Conservation (phyloP, 2,329 filamentous ascomycete species). For the Microcera coccophila region DNA sequence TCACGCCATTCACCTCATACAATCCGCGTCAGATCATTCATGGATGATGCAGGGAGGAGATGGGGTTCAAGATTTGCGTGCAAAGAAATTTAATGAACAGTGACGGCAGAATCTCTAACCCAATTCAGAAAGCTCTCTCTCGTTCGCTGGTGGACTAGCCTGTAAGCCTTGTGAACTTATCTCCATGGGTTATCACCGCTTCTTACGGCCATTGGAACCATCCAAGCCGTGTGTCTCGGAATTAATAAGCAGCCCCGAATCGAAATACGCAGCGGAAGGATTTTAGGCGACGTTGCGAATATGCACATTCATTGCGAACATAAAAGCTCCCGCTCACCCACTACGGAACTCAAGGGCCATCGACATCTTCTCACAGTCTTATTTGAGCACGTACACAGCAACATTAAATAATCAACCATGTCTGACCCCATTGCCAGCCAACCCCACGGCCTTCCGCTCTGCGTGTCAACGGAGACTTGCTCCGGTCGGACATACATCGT, state of each 20-base stretch:
- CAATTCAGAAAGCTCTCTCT: neutral
- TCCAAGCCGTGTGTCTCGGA: neutral
- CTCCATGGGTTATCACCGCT: neutral
- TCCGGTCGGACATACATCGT: constrained; percentile 27
- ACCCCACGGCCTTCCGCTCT: neutral
- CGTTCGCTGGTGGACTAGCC: neutral
- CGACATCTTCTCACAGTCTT: neutral
- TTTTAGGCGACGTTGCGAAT: neutral
- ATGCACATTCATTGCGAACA: neutral
- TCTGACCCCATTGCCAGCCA: neutral
- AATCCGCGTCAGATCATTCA: neutral
- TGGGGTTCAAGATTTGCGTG: neutral
- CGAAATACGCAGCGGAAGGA: neutral
- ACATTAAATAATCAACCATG: neutral
- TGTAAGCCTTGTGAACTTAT: neutral
- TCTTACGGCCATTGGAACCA: neutral
- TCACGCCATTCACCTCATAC: neutral
- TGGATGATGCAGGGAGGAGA: neutral
- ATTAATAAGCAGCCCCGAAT: neutral
- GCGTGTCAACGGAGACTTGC: neutral
- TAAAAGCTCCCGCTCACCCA: neutral
- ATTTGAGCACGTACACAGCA: neutral
- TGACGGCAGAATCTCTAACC: too few relatives aligned
- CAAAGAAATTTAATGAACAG: too few relatives aligned
- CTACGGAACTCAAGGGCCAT: neutral